Conservation (phyloP, 2,329 filamentous ascomycete species). For the Lasiodiplodia citricola region DNA sequence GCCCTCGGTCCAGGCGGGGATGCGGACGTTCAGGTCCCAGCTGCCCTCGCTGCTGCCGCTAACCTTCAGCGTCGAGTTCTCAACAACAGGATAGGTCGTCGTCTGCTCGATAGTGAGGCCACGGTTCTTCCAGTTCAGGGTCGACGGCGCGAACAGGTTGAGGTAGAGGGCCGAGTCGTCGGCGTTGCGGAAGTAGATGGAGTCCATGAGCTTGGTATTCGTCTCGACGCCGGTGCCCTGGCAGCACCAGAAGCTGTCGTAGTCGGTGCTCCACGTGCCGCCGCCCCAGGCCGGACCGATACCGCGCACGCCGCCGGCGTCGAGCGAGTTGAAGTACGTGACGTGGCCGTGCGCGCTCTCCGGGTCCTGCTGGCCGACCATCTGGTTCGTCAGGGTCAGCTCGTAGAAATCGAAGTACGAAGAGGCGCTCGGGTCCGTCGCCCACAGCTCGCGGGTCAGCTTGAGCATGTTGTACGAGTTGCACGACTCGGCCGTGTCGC, state of each 20-base stretch:
- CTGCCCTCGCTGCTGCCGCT: slow-evolving; percentile 35
- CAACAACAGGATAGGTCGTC: slow-evolving; percentile 51
- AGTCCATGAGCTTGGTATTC: slow-evolving; percentile 61
- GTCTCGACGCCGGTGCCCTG: slow-evolving; percentile 59
- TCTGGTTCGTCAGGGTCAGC: slow-evolving; percentile 56
- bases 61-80: slow-evolving; percentile 49
- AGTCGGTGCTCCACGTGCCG: slow-evolving; percentile 61
- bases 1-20: slow-evolving; percentile 53
- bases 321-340: slow-evolving; percentile 60
- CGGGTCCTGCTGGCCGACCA: slow-evolving; percentile 57
- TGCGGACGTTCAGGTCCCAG: slow-evolving; percentile 51
- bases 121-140: slow-evolving; percentile 51
- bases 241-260: slow-evolving; percentile 61
- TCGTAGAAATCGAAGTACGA: slow-evolving; percentile 62
- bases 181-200: slow-evolving; percentile 56
- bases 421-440: slow-evolving; percentile 47
- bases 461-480: slow-evolving; percentile 65
- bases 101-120: slow-evolving; percentile 50
- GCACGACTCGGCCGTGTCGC: slow-evolving; percentile 59
- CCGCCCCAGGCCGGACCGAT: slow-evolving; percentile 59
- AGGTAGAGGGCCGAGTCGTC: slow-evolving; percentile 47
- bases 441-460: slow-evolving; percentile 59
- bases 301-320: slow-evolving; percentile 54
- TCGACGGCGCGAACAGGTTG: slow-evolving; percentile 57
- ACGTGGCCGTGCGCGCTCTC: slow-evolving; percentile 54